Evolutionary conservation across 805 yeast genomes (phyloP).

Genomic region (Yamadazyma insecticola): DNA sequence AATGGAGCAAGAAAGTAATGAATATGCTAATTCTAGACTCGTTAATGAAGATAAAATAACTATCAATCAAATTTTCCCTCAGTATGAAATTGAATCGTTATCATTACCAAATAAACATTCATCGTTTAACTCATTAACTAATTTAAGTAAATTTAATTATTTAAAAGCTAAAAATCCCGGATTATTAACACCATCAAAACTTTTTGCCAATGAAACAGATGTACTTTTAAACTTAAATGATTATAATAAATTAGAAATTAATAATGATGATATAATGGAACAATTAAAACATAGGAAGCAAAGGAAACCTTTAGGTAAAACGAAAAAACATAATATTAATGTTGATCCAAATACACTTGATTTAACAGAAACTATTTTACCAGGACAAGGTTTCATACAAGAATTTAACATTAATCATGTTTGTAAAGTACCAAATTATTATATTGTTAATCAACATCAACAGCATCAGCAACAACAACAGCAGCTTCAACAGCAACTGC

Average conservation of each 20-base stretch:
- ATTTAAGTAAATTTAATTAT: slow-evolving; percentile 30
- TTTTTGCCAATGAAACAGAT: slow-evolving; percentile 33
- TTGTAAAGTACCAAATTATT: slow-evolving; percentile 41
- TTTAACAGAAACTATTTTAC: slow-evolving; percentile 33
- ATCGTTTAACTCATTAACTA: slow-evolving; percentile 30
- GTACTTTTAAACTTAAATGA: slow-evolving; percentile 26
- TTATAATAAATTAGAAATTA: slow-evolving; percentile 15
- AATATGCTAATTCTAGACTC: no score
- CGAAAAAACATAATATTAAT: slow-evolving; percentile 25
- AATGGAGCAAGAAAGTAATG: not conserved
- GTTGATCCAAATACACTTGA: slow-evolving; percentile 39
- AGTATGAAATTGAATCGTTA: slow-evolving; percentile 28
- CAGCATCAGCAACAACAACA: slow-evolving; percentile 1
- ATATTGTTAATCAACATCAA: slow-evolving; percentile 27
- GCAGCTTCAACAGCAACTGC: not conserved
- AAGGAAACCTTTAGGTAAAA: slow-evolving; percentile 26
- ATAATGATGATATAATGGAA: slow-evolving; percentile 6
- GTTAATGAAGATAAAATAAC: slow-evolving; percentile 25
- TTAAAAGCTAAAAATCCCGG: slow-evolving; percentile 21
- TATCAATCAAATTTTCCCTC: slow-evolving; percentile 37
- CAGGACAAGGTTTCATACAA: slow-evolving; percentile 41
- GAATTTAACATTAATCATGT: slow-evolving; percentile 37
- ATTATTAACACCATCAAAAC: slow-evolving; percentile 18
- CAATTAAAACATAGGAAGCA: slow-evolving; percentile 15
- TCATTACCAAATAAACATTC: slow-evolving; percentile 28